These are phyloP conservation scores for peach (Prunus persica) DNA, from an alignment of 306 rosid genomes.

Conservation along the genomic window Prunus_persica_NCBIv2 NC_034009.1:27337001-27337500, in stretches of 20 bases:
- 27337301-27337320: slow-evolving; percentile 9
- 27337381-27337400: slow-evolving; percentile 43
- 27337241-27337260: slow-evolving; percentile 38
- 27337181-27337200: slow-evolving; percentile 89
- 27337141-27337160: slow-evolving; percentile 90
- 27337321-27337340: slow-evolving; percentile 91
- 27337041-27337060: background rate
- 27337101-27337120: slow-evolving; percentile 11
- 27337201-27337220: slow-evolving; percentile 78
- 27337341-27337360: slow-evolving; percentile 99
- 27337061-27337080: background rate
- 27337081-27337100: slow-evolving; percentile 1
- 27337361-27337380: slow-evolving; percentile 80
- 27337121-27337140: slow-evolving; percentile 15
- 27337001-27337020: slow-evolving; percentile 75
- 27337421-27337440: slow-evolving; percentile 74
- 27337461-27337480: slow-evolving; percentile 11
- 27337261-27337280: slow-evolving; percentile 3
- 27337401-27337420: slow-evolving; percentile 78
- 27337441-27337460: slow-evolving; percentile 52
- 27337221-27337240: slow-evolving; percentile 53
- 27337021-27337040: slow-evolving; percentile 62
- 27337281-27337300: slow-evolving; percentile 10
- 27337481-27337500: slow-evolving; percentile 3
- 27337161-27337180: slow-evolving; percentile 66